Evolutionary conservation across 2,329 filamentous ascomycete genomes (phyloP).

Genomic region (Fusarium marasasianum): DNA sequence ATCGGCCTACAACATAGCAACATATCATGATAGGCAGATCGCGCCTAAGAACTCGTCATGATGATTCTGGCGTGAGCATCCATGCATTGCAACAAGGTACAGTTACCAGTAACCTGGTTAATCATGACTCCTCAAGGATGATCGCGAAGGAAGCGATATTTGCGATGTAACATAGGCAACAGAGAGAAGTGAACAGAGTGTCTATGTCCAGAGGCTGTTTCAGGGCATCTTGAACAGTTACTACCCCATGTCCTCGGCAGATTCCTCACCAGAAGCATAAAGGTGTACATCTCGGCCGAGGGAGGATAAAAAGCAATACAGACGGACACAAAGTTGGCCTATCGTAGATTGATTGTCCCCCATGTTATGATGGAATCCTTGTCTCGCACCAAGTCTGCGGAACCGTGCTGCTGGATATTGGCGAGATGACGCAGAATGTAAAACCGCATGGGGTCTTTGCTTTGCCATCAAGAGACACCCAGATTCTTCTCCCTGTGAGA

Average conservation of each 20-base stretch:
- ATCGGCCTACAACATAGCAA: background rate
- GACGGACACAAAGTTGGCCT: constrained; percentile 2
- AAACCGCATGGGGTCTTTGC: background rate
- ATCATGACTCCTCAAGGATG: background rate
- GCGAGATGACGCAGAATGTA: constrained; percentile 21
- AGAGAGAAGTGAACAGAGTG: background rate
- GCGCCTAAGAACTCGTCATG: background rate
- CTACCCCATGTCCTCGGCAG: background rate
- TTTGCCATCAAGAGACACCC: background rate
- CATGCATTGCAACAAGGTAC: background rate
- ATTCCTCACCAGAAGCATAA: background rate
- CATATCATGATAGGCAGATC: background rate
- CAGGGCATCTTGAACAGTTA: background rate
- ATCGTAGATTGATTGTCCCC: constrained; percentile 9
- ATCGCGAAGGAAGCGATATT: constrained; percentile 6
- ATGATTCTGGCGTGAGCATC: background rate
- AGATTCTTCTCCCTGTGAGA: constrained; percentile 15
- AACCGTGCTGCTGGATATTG: constrained; percentile 35
- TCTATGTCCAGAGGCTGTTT: background rate
- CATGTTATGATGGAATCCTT: constrained; percentile 1
- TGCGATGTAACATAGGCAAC: constrained; percentile 5
- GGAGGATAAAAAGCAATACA: background rate
- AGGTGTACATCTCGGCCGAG: background rate
- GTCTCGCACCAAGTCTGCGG: constrained; percentile 10
- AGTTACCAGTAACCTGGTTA: background rate